Base-by-base conservation (phyloP, 768 basidiomycete genomes). In the Lentinula raphanica region DNA sequence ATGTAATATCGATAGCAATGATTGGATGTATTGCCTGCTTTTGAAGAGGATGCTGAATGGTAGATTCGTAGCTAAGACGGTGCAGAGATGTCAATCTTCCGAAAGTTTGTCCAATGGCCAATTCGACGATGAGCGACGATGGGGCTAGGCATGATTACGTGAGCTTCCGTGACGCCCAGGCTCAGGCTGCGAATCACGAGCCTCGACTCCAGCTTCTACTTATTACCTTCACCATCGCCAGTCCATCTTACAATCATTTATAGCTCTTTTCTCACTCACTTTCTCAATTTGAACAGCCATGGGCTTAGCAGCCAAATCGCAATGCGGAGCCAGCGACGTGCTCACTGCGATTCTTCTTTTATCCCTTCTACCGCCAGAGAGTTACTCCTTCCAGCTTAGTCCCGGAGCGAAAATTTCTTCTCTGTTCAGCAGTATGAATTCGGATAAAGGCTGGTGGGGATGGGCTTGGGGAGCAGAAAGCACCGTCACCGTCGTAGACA, bases 401-500 rank as follows among this genome's bases (percentile, higher is more conserved):
- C 66, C 11, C 28, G 19, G 54, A n/a, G 17, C 40, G 9, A 45
- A 31, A 56, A 53, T 53, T 13, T 40, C 51, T 12, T 56, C 54
- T 29, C 19, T 59, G 31, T 69, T 81, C 39, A 67, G 59, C 31
- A 38, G 51, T 25, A 62, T 71, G 28, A 79, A 79, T 54, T 79
- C 84, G 0, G 85, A 87, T 54, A 78, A 74, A 23, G 75, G 73
- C 42, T 84, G 84, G 73, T 84, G 82, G 83, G 79, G 78, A 5
- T 87, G 85, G 85, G 80, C 84, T 0, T 86, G 84, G 84, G 85
- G 85, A 8, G 78, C 82, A 0, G 85, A 86, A 62, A 84, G 83
- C 60, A 78, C 83, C 27, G 88, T 92, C 59, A 86, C 89, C 25
- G 76, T 92, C 60, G 85, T 92, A 36, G 90, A 92, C 72, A 83